Evolutionary conservation across 2,329 filamentous ascomycete genomes (phyloP).

Genomic region (Claviceps humidiphila): DNA sequence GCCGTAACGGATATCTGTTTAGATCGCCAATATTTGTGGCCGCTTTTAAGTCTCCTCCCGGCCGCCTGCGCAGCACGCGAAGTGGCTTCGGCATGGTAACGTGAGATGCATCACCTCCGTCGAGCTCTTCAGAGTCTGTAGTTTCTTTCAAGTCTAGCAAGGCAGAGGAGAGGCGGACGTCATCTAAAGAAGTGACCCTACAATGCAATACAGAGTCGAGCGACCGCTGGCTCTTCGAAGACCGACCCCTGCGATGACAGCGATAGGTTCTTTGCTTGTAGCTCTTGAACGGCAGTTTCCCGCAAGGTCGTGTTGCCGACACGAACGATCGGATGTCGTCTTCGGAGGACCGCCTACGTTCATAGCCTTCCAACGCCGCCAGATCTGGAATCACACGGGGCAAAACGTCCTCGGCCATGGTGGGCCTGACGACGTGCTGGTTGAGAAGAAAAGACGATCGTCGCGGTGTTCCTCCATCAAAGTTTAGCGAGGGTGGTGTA

Average conservation of each 20-base stretch:
- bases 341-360: conserved; percentile 17
- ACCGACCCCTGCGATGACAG: conserved; percentile 31
- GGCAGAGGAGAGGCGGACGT: conserved; percentile 36
- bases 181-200: conserved; percentile 48
- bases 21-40: conserved; percentile 52
- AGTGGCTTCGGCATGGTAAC: conserved; percentile 35
- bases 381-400: conserved; percentile 36
- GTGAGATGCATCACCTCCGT: conserved; percentile 27
- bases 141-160: conserved; percentile 50
- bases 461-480: conserved; percentile 32
- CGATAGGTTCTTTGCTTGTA: conserved; percentile 14
- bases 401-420: conserved; percentile 25
- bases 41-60: conserved; percentile 61
- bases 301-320: conserved; percentile 13
- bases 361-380: conserved; percentile 22
- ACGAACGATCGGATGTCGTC: conserved; percentile 20
- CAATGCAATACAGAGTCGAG: conserved; percentile 37
- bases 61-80: conserved; percentile 55
- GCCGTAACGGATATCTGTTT: conserved; percentile 33
- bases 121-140: conserved; percentile 38
- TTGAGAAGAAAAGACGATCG: conserved; percentile 43
- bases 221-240: conserved; percentile 35
- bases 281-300: conserved; percentile 16
- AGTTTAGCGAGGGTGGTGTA: conserved; percentile 38
- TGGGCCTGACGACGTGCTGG: conserved; percentile 27